Percentiles rank a stretch among this genome's conserved stretches.
These are phyloP conservation scores for Thalassiosira exigua DNA, from an alignment of 352 stramenopile genomes.

Conservation along the genomic window DNA sequence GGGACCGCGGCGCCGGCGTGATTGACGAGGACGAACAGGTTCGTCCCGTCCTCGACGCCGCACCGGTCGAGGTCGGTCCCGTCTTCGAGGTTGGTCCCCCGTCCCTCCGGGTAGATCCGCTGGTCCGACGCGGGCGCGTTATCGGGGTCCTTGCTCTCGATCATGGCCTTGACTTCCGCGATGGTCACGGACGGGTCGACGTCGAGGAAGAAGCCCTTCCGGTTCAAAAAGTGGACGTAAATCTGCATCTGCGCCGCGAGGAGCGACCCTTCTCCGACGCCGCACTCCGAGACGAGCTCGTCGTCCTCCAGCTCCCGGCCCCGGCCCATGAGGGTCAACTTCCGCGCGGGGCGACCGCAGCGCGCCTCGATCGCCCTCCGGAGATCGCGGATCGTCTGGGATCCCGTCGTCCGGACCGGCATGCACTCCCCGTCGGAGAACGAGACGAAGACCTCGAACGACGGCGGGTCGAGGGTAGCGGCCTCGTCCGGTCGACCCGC, in stretches of 20 bases:
- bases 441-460: background rate
- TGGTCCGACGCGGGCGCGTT: background rate
- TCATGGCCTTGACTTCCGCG: constrained; percentile 8
- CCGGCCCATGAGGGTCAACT: background rate
- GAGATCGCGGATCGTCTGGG: background rate
- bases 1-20: background rate
- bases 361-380: background rate
- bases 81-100: constrained; percentile 12
- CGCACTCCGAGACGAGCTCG: background rate
- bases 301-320: constrained; percentile 2
- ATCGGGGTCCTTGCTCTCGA: constrained; percentile 10
- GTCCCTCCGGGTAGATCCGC: constrained; percentile 2
- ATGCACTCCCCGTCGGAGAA: constrained; percentile 4
- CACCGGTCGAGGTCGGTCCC: background rate
- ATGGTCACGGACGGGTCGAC: background rate
- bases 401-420: background rate
- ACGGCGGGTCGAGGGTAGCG: background rate
- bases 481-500: background rate
- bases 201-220: constrained; percentile 17
- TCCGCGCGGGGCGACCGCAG: background rate
- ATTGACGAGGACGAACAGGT: constrained; percentile 2
- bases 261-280: background rate
- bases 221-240: constrained; percentile 6
- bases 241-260: constrained; percentile 12
- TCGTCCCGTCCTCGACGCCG: background rate